Conservation (phyloP, 164 flowering plant species). For the Platanus orientalis region DNA sequence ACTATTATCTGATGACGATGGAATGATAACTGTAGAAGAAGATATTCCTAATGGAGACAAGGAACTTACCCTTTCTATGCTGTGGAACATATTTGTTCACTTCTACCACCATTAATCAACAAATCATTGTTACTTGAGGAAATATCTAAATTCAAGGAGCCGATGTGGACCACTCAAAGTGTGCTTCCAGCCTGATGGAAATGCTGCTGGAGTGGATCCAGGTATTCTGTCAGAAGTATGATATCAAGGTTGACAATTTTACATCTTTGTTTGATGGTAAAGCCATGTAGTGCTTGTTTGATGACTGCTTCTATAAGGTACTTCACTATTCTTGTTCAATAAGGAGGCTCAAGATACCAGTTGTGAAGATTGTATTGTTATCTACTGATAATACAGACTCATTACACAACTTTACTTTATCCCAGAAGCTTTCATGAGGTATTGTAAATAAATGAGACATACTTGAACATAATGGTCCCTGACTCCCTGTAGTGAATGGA, state of each 20-base stretch:
- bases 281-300: constrained; percentile 90
- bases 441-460: constrained; percentile 77
- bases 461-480: constrained; percentile 71
- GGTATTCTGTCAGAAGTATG: constrained; percentile 76
- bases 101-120: constrained; percentile 67
- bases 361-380: constrained; percentile 39
- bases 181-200: constrained; percentile 37
- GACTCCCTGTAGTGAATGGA: constrained; percentile 50
- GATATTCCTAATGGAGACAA: constrained; percentile 80
- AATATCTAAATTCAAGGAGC: constrained; percentile 47
- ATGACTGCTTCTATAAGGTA: constrained; percentile 69
- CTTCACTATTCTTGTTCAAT: constrained; percentile 39
- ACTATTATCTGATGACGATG: constrained; percentile 74
- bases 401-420: constrained; percentile 61
- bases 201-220: constrained; percentile 76
- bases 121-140: constrained; percentile 49
- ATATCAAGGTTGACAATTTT: constrained; percentile 40
- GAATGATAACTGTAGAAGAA: constrained; percentile 47
- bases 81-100: constrained; percentile 91
- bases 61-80: constrained; percentile 66
- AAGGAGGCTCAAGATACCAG: constrained; percentile 37
- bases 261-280: constrained; percentile 82
- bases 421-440: constrained; percentile 65
- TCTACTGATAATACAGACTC: constrained; percentile 52
- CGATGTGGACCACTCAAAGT: constrained; percentile 19